Evolutionary conservation across 2,329 filamentous ascomycete genomes (phyloP), one percentile per base, ranked within the genome.

Genomic region (Colletotrichum musicola): DNA sequence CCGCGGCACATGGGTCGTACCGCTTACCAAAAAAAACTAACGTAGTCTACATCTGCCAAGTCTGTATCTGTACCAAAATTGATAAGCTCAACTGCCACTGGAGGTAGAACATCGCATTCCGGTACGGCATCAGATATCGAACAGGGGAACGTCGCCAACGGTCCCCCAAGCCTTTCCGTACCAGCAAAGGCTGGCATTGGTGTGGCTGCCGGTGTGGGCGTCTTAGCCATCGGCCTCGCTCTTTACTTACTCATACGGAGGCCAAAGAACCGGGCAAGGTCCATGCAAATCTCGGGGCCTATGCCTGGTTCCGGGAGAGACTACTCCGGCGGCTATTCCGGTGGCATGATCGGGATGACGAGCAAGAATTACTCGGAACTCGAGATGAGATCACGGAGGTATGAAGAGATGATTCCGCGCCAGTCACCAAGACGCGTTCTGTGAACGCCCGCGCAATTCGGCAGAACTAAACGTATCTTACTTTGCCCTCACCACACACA

Each of bases 371-470:
- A 78, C 54, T 74, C 77, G 16, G 84, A 86, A 54, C 79, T 88
- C 50, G 86, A 89, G 71, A 79, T 84, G 73, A 83, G 83, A 68
- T 82, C 85, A 4, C 81, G 84, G 68, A 82, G 85, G 49, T 89
- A 89, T 71, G 87, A 89, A 75, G 87, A 89, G 71, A 86, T 88
- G 85, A 73, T 86, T 22, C 86, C 86, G 30, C 79, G 85, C 51
- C 80, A 83, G 68, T 81, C 83, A 54, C 87, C 87, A 12, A 79
- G 81, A 74, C 81, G 76, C 16, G 79, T 82, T 77, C 79, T 83
- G 10, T 83, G 68, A 70, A 53, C 40, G 54, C 38, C 40, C 40
- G 14, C 40, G 25, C n/a, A 6, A 20, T 16, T 9, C 14, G 12
- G 30, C 22, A 35, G n/a, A 30, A 13, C 18, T 27, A 16, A 35